These are phyloP conservation scores for Acacia confusa DNA, from an alignment of 306 rosid genomes.

Conservation along the genomic window DNA sequence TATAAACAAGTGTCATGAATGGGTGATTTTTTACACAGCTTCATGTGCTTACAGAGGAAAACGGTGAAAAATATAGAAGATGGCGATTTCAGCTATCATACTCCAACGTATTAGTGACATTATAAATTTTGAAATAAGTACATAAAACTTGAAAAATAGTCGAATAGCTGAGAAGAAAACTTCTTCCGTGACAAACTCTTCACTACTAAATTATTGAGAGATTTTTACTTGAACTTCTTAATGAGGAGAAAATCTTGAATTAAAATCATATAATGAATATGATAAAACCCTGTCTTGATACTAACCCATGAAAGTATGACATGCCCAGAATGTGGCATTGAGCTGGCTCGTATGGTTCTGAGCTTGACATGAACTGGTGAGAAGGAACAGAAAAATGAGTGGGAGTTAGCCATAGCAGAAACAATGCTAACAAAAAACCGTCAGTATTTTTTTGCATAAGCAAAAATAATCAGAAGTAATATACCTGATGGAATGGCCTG, in stretches of 20 bases:
- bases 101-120: neutral
- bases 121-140: neutral
- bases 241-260: neutral
- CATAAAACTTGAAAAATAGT: neutral
- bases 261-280: neutral
- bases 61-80: neutral
- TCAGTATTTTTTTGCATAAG: neutral
- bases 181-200: neutral
- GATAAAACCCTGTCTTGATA: neutral
- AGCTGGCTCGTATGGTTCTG: slow-evolving; percentile 37
- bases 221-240: neutral
- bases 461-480: neutral
- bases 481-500: slow-evolving; percentile 59
- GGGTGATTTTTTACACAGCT: neutral
- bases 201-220: neutral
- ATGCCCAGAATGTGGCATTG: slow-evolving; percentile 39
- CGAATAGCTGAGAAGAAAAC: neutral
- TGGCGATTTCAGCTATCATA: neutral
- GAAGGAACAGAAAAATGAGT: slow-evolving; percentile 22
- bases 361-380: slow-evolving; percentile 56
- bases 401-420: neutral
- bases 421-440: neutral
- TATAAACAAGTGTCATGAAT: neutral
- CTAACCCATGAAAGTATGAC: slow-evolving; percentile 44
- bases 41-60: neutral